phyloP scores from a whole-genome alignment of 1,284 basidiomycete species.

The Sporisorium graminicola region DNA sequence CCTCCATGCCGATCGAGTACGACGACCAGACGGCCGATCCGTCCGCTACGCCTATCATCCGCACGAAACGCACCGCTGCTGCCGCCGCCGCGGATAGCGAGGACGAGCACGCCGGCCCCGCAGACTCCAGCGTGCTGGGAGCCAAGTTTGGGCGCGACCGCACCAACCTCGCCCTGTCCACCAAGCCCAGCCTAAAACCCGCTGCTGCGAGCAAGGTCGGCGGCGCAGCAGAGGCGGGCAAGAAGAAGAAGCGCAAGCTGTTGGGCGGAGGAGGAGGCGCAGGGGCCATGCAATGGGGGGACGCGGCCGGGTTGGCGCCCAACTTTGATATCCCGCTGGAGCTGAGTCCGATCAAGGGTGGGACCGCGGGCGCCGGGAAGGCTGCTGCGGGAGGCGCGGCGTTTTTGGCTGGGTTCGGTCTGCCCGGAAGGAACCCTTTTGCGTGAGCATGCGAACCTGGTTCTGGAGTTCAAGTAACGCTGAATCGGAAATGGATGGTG shows the following conservation, averaged over 20 bases:
- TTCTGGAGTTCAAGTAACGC: no score
- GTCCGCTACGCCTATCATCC: conserved; percentile 49
- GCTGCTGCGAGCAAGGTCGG: neutral
- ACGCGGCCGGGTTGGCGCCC: conserved; percentile 36
- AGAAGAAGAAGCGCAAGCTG: conserved; percentile 52
- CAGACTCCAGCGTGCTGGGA: conserved; percentile 27
- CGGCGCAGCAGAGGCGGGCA: conserved; percentile 14
- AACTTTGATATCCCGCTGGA: conserved; percentile 50
- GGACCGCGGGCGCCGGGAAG: neutral
- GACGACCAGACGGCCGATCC: conserved; percentile 45
- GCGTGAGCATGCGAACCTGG: no score
- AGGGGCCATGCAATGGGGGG: conserved; percentile 39
- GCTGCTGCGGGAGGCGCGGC: conserved; percentile 9
- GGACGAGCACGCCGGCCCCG: conserved; percentile 17
- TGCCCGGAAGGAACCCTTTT: conserved; percentile 28
- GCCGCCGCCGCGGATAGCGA: neutral
- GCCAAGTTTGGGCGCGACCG: conserved; percentile 41
- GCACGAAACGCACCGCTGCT: conserved; percentile 20
- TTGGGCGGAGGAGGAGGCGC: conserved; percentile 21
- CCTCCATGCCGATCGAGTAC: conserved; percentile 33
- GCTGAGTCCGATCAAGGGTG: conserved; percentile 41
- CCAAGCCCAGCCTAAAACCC: conserved; percentile 6
- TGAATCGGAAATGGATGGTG: no score
- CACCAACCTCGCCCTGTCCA: conserved; percentile 20
- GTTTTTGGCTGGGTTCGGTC: conserved; percentile 30